phyloP scores from a whole-genome alignment of 805 yeast species.

The Diddensiella caesifluorescens region DNA sequence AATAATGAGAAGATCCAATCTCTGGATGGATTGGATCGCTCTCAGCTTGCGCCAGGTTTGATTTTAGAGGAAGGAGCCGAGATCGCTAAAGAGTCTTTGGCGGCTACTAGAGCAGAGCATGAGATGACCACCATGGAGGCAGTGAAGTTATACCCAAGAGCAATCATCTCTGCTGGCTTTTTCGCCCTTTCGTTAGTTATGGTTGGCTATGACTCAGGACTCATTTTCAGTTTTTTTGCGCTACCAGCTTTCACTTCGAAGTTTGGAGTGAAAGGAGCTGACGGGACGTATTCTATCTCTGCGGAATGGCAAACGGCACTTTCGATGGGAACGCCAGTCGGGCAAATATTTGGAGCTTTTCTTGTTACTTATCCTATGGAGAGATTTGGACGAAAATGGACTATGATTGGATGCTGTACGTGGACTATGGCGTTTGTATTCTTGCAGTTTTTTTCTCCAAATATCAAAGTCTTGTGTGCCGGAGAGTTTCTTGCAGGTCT shows the following conservation, averaged over 20 bases:
- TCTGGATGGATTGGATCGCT: not conserved
- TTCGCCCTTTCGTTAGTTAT: constrained; percentile 41
- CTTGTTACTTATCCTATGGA: constrained; percentile 11
- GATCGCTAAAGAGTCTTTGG: constrained; percentile 4
- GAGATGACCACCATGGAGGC: constrained; percentile 29
- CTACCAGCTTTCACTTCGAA: constrained; percentile 39
- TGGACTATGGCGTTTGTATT: constrained; percentile 30
- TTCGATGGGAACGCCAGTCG: constrained; percentile 48
- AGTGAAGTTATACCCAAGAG: constrained; percentile 39
- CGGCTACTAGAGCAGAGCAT: constrained; percentile 3
- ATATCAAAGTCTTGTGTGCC: constrained; percentile 34
- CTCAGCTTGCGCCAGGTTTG: constrained; percentile 1
- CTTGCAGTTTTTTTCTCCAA: constrained; percentile 46
- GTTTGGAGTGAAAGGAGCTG: constrained; percentile 33
- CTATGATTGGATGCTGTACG: constrained; percentile 29
- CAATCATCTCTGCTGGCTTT: constrained; percentile 45
- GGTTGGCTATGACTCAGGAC: constrained; percentile 43
- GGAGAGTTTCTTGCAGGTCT: constrained; percentile 39
- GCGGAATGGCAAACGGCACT: constrained; percentile 40
- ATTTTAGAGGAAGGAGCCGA: not conserved
- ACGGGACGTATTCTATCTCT: constrained; percentile 23
- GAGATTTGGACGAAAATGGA: constrained; percentile 8
- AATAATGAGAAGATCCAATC: too few relatives aligned
- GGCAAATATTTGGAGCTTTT: constrained; percentile 34
- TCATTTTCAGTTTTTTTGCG: constrained; percentile 41